These are phyloP conservation scores for Mortierella antarctica DNA, from an alignment of 192 early-diverging fungal species.

Conservation along the genomic window DNA sequence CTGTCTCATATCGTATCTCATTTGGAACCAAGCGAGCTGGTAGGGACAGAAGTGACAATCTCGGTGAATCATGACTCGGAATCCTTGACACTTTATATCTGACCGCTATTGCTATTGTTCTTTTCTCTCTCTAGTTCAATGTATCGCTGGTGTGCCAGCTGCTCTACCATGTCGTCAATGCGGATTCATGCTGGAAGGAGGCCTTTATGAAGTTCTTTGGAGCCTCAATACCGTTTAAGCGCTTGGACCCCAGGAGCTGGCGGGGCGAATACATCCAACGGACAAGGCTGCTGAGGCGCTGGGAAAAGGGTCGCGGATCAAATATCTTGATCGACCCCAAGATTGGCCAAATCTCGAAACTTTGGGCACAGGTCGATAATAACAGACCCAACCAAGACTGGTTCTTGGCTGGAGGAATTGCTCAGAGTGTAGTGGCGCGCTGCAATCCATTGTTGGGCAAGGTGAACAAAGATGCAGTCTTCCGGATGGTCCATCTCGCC, in stretches of 20 bases:
- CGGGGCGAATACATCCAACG: constrained; percentile 50
- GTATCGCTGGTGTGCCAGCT: constrained; percentile 29
- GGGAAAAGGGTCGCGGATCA: constrained; percentile 62
- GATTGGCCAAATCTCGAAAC: constrained; percentile 61
- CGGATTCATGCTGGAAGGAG: constrained; percentile 49
- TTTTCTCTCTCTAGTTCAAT: constrained; percentile 7
- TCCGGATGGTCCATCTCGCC: constrained; percentile 55
- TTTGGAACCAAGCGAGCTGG: constrained; percentile 38
- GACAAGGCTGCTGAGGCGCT: constrained; percentile 39
- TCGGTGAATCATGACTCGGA: background rate
- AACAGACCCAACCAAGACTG: constrained; percentile 22
- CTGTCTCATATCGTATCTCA: constrained; percentile 41
- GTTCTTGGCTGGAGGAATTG: constrained; percentile 63
- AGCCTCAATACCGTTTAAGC: constrained; percentile 36
- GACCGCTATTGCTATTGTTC: background rate
- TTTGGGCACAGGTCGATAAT: constrained; percentile 59
- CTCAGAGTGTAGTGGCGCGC: constrained; percentile 63
- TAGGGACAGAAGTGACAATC: background rate
- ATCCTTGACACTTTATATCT: background rate
- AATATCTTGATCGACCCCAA: constrained; percentile 64
- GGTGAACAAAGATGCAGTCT: constrained; percentile 67
- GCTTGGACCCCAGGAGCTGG: constrained; percentile 49
- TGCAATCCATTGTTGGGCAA: constrained; percentile 70
- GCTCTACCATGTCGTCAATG: constrained; percentile 48
- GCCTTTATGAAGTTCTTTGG: constrained; percentile 51